Conservation (phyloP, 2,329 filamentous ascomycete genomes). For the Elsinoe perseae region DNA sequence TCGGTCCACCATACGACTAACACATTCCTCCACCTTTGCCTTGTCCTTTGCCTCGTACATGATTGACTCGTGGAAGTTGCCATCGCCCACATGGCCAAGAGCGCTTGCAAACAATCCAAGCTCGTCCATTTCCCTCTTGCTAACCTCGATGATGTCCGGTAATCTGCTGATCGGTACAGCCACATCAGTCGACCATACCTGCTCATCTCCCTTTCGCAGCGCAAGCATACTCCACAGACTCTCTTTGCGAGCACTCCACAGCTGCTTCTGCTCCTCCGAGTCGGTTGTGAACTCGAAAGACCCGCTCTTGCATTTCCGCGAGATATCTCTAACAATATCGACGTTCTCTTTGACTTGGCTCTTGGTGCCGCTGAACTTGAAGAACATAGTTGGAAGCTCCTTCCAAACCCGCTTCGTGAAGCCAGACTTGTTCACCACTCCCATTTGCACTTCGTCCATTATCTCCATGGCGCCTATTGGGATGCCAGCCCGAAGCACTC, state of each 20-base stretch:
- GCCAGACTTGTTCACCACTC: conserved; percentile 67
- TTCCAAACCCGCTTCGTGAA: conserved; percentile 65
- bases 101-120: conserved; percentile 81
- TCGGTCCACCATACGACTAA: conserved; percentile 84
- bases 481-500: conserved; percentile 66
- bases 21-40: conserved; percentile 68
- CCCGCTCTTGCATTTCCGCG: conserved; percentile 50
- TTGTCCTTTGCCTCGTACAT: conserved; percentile 73
- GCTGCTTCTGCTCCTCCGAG: conserved; percentile 46
- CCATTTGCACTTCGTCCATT: conserved; percentile 85
- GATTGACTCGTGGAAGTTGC: conserved; percentile 91
- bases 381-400: conserved; percentile 70
- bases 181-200: conserved; percentile 56
- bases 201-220: conserved; percentile 46
- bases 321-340: conserved; percentile 57
- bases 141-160: conserved; percentile 64
- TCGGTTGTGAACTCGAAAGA: conserved; percentile 50
- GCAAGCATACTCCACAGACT: conserved; percentile 55
- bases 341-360: conserved; percentile 71
- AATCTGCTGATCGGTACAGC: conserved; percentile 54
- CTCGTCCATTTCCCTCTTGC: conserved; percentile 81
- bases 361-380: conserved; percentile 69
- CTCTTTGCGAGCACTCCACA: conserved; percentile 56
- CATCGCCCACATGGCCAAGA: conserved; percentile 83
- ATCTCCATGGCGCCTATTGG: conserved; percentile 74